These are phyloP conservation scores for Chaetomiaceae sp. DNA, from an alignment of 2,329 filamentous ascomycete genomes.

Conservation along the genomic window DNA sequence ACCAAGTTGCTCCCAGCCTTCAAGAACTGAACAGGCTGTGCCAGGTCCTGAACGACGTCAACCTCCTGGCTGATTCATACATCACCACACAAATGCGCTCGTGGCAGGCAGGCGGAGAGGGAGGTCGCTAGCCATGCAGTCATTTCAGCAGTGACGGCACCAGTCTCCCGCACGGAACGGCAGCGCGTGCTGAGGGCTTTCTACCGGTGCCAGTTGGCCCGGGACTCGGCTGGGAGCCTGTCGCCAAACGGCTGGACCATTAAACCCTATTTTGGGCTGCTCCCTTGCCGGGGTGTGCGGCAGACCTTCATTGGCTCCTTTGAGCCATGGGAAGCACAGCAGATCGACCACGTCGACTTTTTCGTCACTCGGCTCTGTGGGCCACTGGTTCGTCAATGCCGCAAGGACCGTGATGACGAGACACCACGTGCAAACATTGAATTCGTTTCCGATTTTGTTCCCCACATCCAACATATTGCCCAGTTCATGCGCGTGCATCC, in stretches of 20 bases:
- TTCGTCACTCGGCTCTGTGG: not conserved
- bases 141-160: not conserved
- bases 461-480: no score
- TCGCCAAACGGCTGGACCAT: no score
- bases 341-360: not conserved
- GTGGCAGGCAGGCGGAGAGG: not conserved
- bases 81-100: not conserved
- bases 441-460: not conserved
- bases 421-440: not conserved
- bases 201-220: conserved; percentile 11
- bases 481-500: no score
- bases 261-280: no score
- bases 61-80: not conserved
- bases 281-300: no score
- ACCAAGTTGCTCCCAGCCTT: no score
- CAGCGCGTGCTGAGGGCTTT: conserved; percentile 6
- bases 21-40: no score
- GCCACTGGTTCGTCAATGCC: not conserved
- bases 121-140: no score
- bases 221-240: not conserved
- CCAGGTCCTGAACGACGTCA: no score
- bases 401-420: no score
- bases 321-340: not conserved
- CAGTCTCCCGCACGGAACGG: conserved; percentile 6
- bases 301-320: not conserved